phyloP scores from a whole-genome alignment of 495 filamentous ascomycete species.

The Xylaria grammica region DNA sequence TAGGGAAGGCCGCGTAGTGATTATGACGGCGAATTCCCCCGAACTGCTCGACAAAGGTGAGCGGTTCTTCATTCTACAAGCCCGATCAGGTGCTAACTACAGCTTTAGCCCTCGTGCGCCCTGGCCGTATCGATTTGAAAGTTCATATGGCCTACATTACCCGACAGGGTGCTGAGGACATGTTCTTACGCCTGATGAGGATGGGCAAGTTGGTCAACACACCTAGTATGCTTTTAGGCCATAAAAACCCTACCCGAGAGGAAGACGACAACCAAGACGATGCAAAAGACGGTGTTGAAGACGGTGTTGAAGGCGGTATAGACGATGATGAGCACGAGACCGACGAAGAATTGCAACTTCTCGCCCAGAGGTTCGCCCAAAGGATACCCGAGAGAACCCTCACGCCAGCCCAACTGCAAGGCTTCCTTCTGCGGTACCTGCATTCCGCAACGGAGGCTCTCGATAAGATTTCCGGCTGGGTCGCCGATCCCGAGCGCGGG shows the following conservation, averaged over 20 bases:
- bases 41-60: constrained; percentile 62
- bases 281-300: background rate
- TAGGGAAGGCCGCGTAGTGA: constrained; percentile 63
- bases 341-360: constrained; percentile 38
- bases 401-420: constrained; percentile 68
- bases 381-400: constrained; percentile 57
- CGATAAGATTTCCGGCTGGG: constrained; percentile 53
- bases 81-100: no score
- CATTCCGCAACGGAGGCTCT: constrained; percentile 41
- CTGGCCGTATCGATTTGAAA: constrained; percentile 64
- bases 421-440: constrained; percentile 58
- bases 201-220: constrained; percentile 41
- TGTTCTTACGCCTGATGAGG: constrained; percentile 46
- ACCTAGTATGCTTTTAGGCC: constrained; percentile 13
- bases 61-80: no score
- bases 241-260: no score
- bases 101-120: constrained; percentile 65
- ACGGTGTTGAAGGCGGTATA: background rate
- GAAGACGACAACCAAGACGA: background rate
- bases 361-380: constrained; percentile 55
- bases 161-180: constrained; percentile 29
- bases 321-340: constrained; percentile 17
- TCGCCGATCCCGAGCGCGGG: no score
- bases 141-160: constrained; percentile 51
- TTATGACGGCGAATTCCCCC: constrained; percentile 69